A percentile compares a stretch with the other conserved stretches of the same genome.
These are phyloP conservation scores for Lupinus albus DNA, from an alignment of 306 rosid genomes.

Conservation along the genomic window DNA sequence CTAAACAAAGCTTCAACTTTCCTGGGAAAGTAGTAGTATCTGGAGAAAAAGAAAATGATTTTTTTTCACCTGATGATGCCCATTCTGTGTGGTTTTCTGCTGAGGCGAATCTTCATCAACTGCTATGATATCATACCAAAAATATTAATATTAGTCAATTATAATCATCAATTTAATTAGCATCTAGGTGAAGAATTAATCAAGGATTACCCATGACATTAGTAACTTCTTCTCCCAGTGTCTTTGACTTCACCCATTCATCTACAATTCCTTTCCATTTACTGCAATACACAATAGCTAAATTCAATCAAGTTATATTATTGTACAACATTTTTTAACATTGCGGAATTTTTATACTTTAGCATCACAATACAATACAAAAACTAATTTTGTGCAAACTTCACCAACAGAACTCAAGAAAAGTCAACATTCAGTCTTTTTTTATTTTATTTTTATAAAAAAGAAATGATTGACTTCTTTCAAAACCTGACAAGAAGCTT, in stretches of 20 bases:
- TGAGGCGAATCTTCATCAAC: conserved; percentile 75
- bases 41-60: conserved; percentile 1
- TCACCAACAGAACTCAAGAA: neutral
- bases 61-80: conserved; percentile 65
- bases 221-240: conserved; percentile 60
- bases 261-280: conserved; percentile 89
- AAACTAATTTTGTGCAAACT: no score
- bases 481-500: conserved; percentile 84
- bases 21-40: conserved; percentile 19
- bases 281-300: conserved; percentile 45
- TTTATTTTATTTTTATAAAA: neutral
- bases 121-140: conserved; percentile 46
- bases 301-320: neutral
- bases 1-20: conserved; percentile 33
- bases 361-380: no score
- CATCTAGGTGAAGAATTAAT: conserved; percentile 18
- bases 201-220: conserved; percentile 60
- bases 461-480: neutral
- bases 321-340: no score
- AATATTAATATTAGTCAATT: conserved; percentile 32
- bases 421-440: neutral
- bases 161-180: neutral
- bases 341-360: no score
- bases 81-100: conserved; percentile 60
- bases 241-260: conserved; percentile 81